Percentiles rank a stretch among this genome's conserved stretches.
These are phyloP conservation scores for Tylopilus subfusipes DNA, from an alignment of 768 basidiomycete species.

Conservation along the genomic window DNA sequence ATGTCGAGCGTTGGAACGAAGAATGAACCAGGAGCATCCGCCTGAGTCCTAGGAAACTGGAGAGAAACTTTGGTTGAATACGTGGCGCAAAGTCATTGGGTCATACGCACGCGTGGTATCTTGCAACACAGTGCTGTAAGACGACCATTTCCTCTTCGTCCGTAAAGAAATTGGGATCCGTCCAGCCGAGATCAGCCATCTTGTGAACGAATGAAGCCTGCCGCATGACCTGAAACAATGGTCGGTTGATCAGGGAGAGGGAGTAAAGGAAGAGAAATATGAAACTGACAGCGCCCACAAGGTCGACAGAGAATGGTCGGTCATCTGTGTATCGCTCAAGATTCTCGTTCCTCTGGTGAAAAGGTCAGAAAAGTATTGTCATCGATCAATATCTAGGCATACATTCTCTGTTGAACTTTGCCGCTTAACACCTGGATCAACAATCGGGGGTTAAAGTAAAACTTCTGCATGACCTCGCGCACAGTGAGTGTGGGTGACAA, in stretches of 20 bases:
- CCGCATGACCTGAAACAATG: slow-evolving; percentile 38
- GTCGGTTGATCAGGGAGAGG: no score
- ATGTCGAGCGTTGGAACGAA: slow-evolving; percentile 65
- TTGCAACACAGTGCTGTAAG: slow-evolving; percentile 46
- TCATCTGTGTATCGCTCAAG: slow-evolving; percentile 46
- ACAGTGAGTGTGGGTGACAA: not conserved
- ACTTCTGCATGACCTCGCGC: not conserved
- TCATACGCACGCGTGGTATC: slow-evolving; percentile 52
- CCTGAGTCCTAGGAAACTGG: slow-evolving; percentile 49
- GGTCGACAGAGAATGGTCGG: slow-evolving; percentile 50
- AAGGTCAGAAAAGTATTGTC: not conserved
- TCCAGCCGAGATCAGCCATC: slow-evolving; percentile 54
- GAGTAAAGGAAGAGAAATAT: no score
- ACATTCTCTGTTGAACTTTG: slow-evolving; percentile 22
- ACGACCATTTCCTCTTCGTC: slow-evolving; percentile 38
- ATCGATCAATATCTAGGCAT: not conserved
- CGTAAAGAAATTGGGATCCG: slow-evolving; percentile 38
- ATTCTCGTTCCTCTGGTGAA: slow-evolving; percentile 34
- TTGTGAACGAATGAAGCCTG: slow-evolving; percentile 54
- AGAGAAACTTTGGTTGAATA: not conserved
- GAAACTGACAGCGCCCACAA: slow-evolving; percentile 48
- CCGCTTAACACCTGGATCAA: not conserved
- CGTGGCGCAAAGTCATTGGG: no score
- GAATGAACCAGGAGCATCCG: slow-evolving; percentile 40
- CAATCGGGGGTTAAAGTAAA: slow-evolving; percentile 7